Evolutionary conservation across 2,329 filamentous ascomycete genomes (phyloP).

Genomic region (Remersonia thermophila): DNA sequence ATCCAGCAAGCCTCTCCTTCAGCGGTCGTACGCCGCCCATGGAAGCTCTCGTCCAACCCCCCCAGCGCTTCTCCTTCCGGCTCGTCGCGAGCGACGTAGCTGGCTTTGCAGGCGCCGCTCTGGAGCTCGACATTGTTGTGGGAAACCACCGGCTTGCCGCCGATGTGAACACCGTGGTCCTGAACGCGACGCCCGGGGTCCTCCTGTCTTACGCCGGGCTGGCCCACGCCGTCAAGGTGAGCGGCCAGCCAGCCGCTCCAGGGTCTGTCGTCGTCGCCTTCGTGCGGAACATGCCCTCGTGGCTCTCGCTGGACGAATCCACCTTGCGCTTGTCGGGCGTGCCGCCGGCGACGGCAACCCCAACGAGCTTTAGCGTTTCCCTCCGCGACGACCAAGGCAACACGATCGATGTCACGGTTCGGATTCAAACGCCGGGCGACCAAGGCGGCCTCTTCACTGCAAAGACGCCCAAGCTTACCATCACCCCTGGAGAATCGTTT

Average conservation of each 20-base stretch:
- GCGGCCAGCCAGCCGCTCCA: slow-evolving; percentile 37
- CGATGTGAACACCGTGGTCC: slow-evolving; percentile 39
- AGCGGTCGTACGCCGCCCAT: slow-evolving; percentile 57
- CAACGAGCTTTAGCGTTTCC: slow-evolving; percentile 49
- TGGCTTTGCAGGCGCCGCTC: slow-evolving; percentile 58
- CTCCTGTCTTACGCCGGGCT: slow-evolving; percentile 42
- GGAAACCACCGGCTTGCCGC: slow-evolving; percentile 58
- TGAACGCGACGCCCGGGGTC: slow-evolving; percentile 45
- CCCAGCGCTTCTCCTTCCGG: slow-evolving; percentile 59
- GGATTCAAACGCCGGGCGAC: slow-evolving; percentile 15
- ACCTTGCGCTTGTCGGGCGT: slow-evolving; percentile 54
- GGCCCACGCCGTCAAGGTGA: slow-evolving; percentile 40
- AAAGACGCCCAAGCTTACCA: slow-evolving; percentile 27
- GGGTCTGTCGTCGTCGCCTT: slow-evolving; percentile 40
- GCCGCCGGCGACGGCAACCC: slow-evolving; percentile 44
- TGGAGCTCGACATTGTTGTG: slow-evolving; percentile 60
- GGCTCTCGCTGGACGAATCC: slow-evolving; percentile 53
- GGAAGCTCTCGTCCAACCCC: slow-evolving; percentile 49
- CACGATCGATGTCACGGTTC: slow-evolving; percentile 43
- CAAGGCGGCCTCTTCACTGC: slow-evolving; percentile 28
- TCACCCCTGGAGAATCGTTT: slow-evolving; percentile 30
- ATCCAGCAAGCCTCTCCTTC: slow-evolving; percentile 51
- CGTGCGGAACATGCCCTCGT: slow-evolving; percentile 45
- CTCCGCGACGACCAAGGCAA: slow-evolving; percentile 49
- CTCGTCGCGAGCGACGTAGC: slow-evolving; percentile 67